A percentile compares a stretch with the other conserved stretches of the same genome.
phyloP scores from a whole-genome alignment of 768 basidiomycete genomes.

The Lepiota subincarnata region DNA sequence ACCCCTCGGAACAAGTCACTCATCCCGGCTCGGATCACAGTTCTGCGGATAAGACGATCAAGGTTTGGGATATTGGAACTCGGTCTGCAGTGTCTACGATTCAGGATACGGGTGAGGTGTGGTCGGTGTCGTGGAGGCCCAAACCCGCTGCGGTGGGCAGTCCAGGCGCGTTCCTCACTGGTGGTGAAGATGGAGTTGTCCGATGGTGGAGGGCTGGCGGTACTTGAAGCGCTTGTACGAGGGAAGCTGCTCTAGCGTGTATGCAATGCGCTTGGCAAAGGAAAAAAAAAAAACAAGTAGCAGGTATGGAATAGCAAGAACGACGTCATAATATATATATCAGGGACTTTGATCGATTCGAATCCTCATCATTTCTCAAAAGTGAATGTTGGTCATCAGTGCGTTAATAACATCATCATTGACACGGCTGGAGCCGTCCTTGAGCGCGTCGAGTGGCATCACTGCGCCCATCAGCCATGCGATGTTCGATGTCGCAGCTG shows the following conservation, averaged over 20 bases:
- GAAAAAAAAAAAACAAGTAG: no score
- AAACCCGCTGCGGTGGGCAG: constrained; percentile 49
- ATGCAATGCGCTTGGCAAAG: neutral
- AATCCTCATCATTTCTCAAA: constrained; percentile 15
- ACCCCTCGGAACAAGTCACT: neutral
- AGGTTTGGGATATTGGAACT: constrained; percentile 81
- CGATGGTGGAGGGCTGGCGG: constrained; percentile 80
- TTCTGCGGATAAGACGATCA: constrained; percentile 81
- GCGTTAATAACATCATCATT: constrained; percentile 26
- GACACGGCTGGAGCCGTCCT: constrained; percentile 19
- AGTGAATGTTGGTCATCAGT: constrained; percentile 27
- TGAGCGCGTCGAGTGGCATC: constrained; percentile 37
- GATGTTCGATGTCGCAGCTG: constrained; percentile 26
- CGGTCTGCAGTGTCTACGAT: constrained; percentile 73
- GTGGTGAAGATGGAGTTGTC: constrained; percentile 71
- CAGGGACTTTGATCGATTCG: neutral
- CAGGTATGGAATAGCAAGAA: no score
- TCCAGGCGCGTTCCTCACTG: constrained; percentile 67
- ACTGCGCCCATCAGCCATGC: constrained; percentile 41
- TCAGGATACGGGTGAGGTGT: constrained; percentile 77
- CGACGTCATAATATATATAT: no score
- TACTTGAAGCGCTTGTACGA: constrained; percentile 14
- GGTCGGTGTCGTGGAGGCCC: constrained; percentile 80
- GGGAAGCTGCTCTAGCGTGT: neutral
- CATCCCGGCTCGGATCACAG: constrained; percentile 29